Evolutionary conservation across 2,329 filamentous ascomycete genomes (phyloP), one percentile per base, ranked within the genome.

Genomic region (Curvularia lunata): DNA sequence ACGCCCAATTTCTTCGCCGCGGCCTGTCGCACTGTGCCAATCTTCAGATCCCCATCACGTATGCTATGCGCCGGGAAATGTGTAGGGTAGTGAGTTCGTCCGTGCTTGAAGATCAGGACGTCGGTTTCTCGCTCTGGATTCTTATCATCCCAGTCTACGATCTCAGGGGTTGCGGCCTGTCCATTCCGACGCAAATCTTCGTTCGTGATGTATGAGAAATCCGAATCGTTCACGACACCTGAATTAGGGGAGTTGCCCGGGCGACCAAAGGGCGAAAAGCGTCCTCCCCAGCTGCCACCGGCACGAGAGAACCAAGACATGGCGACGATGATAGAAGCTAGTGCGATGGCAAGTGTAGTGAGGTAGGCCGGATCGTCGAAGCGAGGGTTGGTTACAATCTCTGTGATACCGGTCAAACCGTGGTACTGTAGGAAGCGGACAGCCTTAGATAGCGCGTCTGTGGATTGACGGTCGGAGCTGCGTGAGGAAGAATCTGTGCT

Each of bases 121-220:
- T 93, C 90, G 59, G 90, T 89, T 61, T 90, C 79, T 42, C 88
- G 70, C 66, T 78, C 66, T 1, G 74, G 73, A 52, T 76, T 74
- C 65, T 71, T 74, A 63, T 74, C 74, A 38, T 75, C 73, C 74
- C 74, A 76, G 42, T 77, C 74, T 5, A 75, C 73, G 34, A 75
- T 73, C 61, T 75, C 73, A 4, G 73, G 78, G 8, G 54, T 59
- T 21, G 77, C 73, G 61, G 83, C 81, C n/a, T 76, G 67, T 69
- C 74, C 69, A 40, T 75, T 75, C 71, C 76, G 64, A 82, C 66
- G 63, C 38, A 92, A 76, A 69, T 93, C 90, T 68, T 91, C 86
- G 27, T 88, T 87, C n/a, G 90, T 92, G 72, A 93, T 92, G 80
- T 94, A 93, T 73, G 86, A 89, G 75, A 88, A 94, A 78, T 93